Evolutionary conservation across 257 asterid species (phyloP).

Genomic region (Oldenlandia corymbosa): DNA sequence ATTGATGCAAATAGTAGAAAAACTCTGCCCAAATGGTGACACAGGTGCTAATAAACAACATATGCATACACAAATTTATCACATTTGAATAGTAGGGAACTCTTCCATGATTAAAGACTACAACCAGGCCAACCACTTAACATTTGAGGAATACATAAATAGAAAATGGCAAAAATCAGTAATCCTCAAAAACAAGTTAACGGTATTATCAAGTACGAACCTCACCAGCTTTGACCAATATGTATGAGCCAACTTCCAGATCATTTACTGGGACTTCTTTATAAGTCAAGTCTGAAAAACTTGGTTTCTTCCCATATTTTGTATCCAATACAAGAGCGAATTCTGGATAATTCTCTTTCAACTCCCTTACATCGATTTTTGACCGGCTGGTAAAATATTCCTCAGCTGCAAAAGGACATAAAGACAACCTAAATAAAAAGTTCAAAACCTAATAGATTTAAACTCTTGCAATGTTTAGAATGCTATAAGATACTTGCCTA

Average conservation of each 20-base stretch:
- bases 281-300: conserved; percentile 63
- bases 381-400: conserved; percentile 89
- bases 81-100: not conserved
- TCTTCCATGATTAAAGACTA: not conserved
- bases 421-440: conserved; percentile 8
- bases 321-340: conserved; percentile 69
- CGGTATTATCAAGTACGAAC: conserved; percentile 50
- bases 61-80: not conserved
- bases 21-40: not conserved
- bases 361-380: conserved; percentile 78
- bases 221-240: conserved; percentile 99
- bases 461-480: not conserved
- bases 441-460: not conserved
- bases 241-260: conserved; percentile 67
- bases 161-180: not conserved
- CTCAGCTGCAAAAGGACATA: conserved; percentile 52
- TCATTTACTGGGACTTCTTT: conserved; percentile 72
- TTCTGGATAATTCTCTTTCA: conserved; percentile 88
- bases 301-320: conserved; percentile 41
- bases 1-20: too few species aligned
- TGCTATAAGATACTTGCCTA: conserved; percentile 30
- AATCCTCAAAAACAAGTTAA: not conserved
- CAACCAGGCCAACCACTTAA: not conserved
- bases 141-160: not conserved
- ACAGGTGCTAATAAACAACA: not conserved